Evolutionary conservation across 2,329 filamentous ascomycete genomes (phyloP).

Genomic region (Apiospora marii): DNA sequence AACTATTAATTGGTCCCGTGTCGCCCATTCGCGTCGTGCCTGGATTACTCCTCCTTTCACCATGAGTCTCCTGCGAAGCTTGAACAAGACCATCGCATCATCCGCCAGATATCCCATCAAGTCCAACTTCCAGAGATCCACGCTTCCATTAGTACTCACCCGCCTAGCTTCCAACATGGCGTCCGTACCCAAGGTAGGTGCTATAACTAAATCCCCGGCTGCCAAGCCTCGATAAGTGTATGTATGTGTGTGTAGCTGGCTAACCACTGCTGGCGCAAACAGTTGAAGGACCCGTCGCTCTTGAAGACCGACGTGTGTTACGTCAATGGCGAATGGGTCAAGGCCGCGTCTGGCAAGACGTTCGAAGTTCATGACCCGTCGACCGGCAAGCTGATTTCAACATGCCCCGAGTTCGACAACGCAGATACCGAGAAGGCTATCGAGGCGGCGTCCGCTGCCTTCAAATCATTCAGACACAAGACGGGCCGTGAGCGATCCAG

Average conservation of each 20-base stretch:
- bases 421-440: constrained; percentile 85
- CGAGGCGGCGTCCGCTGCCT: constrained; percentile 79
- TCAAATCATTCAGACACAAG: constrained; percentile 73
- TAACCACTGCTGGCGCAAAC: not conserved
- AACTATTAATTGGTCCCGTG: constrained; percentile 20
- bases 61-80: constrained; percentile 39
- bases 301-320: constrained; percentile 85
- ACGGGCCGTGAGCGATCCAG: constrained; percentile 79
- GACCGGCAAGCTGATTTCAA: constrained; percentile 81
- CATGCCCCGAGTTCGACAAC: constrained; percentile 82
- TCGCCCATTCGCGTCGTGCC: not conserved
- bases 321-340: constrained; percentile 92
- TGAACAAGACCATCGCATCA: constrained; percentile 36
- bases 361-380: constrained; percentile 91
- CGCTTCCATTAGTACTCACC: constrained; percentile 38
- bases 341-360: constrained; percentile 85
- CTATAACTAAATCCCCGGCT: not conserved
- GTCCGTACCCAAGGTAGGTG: constrained; percentile 31
- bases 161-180: constrained; percentile 41
- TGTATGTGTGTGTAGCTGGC: not conserved
- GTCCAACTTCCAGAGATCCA: constrained; percentile 41
- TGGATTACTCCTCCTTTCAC: constrained; percentile 27
- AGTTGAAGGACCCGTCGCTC: constrained; percentile 82
- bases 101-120: constrained; percentile 35
- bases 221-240: no score